Percentiles rank a stretch among this genome's conserved stretches.
Evolutionary conservation across 2,329 filamentous ascomycete genomes (phyloP).

Genomic region (Microsporum canis): DNA sequence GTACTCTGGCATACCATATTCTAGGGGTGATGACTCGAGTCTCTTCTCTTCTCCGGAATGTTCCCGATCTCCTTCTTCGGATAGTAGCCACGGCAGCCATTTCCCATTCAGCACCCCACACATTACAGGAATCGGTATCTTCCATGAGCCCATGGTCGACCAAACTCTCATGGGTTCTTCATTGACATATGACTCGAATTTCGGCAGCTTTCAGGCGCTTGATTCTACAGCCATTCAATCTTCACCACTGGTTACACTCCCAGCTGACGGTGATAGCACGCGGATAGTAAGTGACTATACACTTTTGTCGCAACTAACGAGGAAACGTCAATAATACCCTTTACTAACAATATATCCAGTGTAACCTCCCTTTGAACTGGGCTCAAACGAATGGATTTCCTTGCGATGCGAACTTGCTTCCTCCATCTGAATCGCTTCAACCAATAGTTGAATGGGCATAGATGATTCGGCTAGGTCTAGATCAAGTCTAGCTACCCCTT

Average conservation of each 20-base stretch:
- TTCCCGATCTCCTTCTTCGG: slow-evolving; percentile 34
- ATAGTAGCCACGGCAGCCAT: slow-evolving; percentile 24
- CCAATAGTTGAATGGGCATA: slow-evolving; percentile 26
- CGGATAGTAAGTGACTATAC: slow-evolving; percentile 27
- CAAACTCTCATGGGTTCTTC: slow-evolving; percentile 5
- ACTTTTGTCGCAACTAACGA: slow-evolving; percentile 29
- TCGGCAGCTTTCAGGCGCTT: slow-evolving; percentile 26
- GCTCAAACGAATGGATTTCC: slow-evolving; percentile 27
- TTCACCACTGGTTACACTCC: slow-evolving; percentile 26
- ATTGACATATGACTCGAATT: background rate
- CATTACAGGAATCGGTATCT: slow-evolving; percentile 26
- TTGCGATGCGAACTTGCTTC: slow-evolving; percentile 30
- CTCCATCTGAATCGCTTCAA: slow-evolving; percentile 24
- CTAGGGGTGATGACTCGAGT: slow-evolving; percentile 30
- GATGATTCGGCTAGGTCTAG: slow-evolving; percentile 25
- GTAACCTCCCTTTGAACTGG: slow-evolving; percentile 32
- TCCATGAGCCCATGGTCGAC: slow-evolving; percentile 24
- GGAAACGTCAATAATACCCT: slow-evolving; percentile 18
- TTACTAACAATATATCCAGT: slow-evolving; percentile 16
- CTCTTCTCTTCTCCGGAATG: slow-evolving; percentile 36
- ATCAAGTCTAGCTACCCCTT: slow-evolving; percentile 28
- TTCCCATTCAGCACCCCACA: slow-evolving; percentile 22
- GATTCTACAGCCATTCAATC: slow-evolving; percentile 20
- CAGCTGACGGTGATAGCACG: slow-evolving; percentile 26
- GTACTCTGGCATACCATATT: slow-evolving; percentile 26